Conservation (phyloP, 2,329 filamentous ascomycete species). For the Ceratocystis diversiconidia region DNA sequence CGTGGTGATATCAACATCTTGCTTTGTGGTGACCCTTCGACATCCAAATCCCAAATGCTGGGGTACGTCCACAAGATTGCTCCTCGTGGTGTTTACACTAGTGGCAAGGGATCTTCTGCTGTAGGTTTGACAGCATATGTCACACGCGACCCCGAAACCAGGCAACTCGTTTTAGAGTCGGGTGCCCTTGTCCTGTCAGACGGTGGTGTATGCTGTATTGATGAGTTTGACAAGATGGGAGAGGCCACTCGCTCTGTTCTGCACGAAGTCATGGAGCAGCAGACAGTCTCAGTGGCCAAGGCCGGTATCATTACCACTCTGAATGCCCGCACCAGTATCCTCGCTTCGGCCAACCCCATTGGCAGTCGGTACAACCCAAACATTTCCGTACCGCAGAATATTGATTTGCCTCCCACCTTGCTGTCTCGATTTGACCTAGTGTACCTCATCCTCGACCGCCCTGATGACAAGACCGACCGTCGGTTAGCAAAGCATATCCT, state of each 20-base stretch:
- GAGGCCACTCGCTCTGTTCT: conserved; percentile 65
- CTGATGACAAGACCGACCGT: conserved; percentile 80
- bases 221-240: conserved; percentile 80
- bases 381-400: conserved; percentile 91
- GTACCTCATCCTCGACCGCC: conserved; percentile 86
- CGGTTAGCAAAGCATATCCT: conserved; percentile 83
- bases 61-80: conserved; percentile 97
- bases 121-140: conserved; percentile 72
- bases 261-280: conserved; percentile 80
- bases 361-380: conserved; percentile 96
- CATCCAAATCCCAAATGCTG: conserved; percentile 86
- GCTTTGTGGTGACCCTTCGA: conserved; percentile 92
- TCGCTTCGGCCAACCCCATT: conserved; percentile 94
- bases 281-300: conserved; percentile 73
- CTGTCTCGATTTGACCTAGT: conserved; percentile 94
- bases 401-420: conserved; percentile 87
- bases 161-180: conserved; percentile 67
- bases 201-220: conserved; percentile 71
- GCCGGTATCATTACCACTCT: conserved; percentile 93
- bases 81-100: conserved; percentile 71
- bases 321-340: conserved; percentile 87
- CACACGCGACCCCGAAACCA: conserved; percentile 64
- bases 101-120: conserved; percentile 66
- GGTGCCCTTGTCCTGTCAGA: conserved; percentile 67
- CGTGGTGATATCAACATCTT: conserved; percentile 95